phyloP scores from a whole-genome alignment of 1,284 basidiomycete genomes.

The Cutaneotrichosporon sp. region DNA sequence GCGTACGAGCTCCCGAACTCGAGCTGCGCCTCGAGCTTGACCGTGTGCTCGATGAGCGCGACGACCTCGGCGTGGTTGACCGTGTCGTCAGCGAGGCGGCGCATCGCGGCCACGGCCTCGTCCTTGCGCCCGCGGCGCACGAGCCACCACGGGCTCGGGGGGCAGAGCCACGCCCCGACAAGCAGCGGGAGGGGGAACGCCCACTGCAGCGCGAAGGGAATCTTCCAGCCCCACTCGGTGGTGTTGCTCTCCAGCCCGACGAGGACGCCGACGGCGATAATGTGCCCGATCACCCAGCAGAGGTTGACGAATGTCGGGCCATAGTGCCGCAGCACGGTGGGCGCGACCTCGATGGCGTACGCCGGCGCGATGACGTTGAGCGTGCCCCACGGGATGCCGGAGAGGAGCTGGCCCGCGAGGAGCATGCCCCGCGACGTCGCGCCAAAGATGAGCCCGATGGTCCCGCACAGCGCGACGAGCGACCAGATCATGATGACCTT shows the following conservation, averaged over 20 bases:
- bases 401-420: slow-evolving; percentile 29
- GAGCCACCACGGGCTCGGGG: slow-evolving; percentile 43
- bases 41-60: slow-evolving; percentile 44
- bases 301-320: slow-evolving; percentile 54
- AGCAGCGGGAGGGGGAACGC: slow-evolving; percentile 47
- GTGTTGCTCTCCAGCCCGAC: slow-evolving; percentile 41
- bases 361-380: slow-evolving; percentile 25
- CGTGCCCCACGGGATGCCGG: slow-evolving; percentile 37
- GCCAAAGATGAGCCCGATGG: slow-evolving; percentile 51
- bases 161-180: slow-evolving; percentile 37
- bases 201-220: slow-evolving; percentile 43
- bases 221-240: slow-evolving; percentile 42
- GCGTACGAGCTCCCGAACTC: slow-evolving; percentile 27
- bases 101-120: slow-evolving; percentile 35
- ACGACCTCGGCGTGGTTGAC: slow-evolving; percentile 31
- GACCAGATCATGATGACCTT: slow-evolving; percentile 28
- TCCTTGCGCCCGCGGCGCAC: slow-evolving; percentile 39
- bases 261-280: slow-evolving; percentile 56
- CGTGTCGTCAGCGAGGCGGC: slow-evolving; percentile 32
- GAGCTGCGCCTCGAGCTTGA: slow-evolving; percentile 33
- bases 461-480: slow-evolving; percentile 33
- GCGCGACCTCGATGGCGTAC: slow-evolving; percentile 56
- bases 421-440: slow-evolving; percentile 28
- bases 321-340: slow-evolving; percentile 49
- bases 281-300: slow-evolving; percentile 45